Base-by-base conservation (phyloP, 345 rosid species). In the Ricinus communis region DNA sequence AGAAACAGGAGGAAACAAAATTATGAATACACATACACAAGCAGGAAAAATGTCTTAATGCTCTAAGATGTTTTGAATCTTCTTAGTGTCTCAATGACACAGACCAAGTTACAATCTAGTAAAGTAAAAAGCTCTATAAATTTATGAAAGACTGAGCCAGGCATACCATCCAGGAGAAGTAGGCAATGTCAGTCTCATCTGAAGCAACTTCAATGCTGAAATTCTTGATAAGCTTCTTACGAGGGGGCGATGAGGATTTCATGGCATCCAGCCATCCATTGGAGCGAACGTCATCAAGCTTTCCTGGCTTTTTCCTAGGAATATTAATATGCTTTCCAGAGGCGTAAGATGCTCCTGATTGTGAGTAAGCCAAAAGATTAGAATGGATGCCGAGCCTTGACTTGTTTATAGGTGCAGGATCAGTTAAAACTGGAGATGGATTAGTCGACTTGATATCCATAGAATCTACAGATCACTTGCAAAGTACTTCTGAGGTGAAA, bases 161-260 rank as follows among this genome's bases (percentile, higher is more conserved):
- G 53, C 54, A 54, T 84, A 94, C 98, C 96, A 87, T 82, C 97
- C 96, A 94, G 18, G 91, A 79, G 60, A 56, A 43, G 78, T 94
- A 87, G 66, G 91, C 82, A 72, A 64, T 68, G 55, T 88, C 93
- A 66, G 74, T 9, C 78, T 89, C 97, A 73, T 91, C 94, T 0
- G 86, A 70, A 69, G 82, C 80, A 71, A 71, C 72, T 30, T 88
- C 97, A 6, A 81, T 45, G 62, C 36, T 84, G 56, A 84, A 82
- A 77, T 84, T 89, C 81, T 84, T 88, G 36, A 82, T 70, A 10
- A 84, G 75, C 82, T 82, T 91, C 76, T 94, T 94, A 19, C 89
- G 92, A 51, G 98, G 95, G 66, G 98, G 98, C 18, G 97, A 94
- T 5, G 98, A 94, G 5, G 98, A 89, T 72, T 81, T 90, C 98